Conservation (phyloP, 768 basidiomycete genomes). For the Suillus hirtellus region DNA sequence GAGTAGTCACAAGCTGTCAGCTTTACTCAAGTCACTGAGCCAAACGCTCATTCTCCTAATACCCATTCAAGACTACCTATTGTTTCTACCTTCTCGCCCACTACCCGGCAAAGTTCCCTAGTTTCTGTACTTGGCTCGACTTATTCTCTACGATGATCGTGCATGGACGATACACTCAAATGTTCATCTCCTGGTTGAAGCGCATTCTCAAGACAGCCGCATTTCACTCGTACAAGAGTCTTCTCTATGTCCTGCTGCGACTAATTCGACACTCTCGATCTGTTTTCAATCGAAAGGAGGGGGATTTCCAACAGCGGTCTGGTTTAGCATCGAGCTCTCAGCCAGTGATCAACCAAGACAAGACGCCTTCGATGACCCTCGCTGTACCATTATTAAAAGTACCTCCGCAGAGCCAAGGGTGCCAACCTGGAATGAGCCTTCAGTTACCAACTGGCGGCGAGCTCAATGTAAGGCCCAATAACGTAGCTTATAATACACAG, state of each 20-base stretch:
- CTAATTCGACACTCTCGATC: background rate
- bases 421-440: background rate
- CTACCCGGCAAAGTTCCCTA: background rate
- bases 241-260: background rate
- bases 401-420: background rate
- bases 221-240: background rate
- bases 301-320: background rate
- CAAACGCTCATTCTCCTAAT: background rate
- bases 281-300: background rate
- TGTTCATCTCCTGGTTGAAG: conserved; percentile 1
- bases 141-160: background rate
- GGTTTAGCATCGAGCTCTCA: conserved; percentile 1
- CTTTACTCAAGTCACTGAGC: background rate
- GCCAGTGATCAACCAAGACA: background rate
- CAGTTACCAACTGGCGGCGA: background rate
- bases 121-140: background rate
- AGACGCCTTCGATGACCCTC: background rate
- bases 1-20: too few relatives aligned
- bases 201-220: background rate
- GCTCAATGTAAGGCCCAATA: background rate
- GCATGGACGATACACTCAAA: background rate
- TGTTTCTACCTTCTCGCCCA: background rate
- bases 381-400: background rate
- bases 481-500: background rate
- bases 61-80: background rate